phyloP scores from a whole-genome alignment of 345 rosid species.

The Pistacia atlantica region DNA sequence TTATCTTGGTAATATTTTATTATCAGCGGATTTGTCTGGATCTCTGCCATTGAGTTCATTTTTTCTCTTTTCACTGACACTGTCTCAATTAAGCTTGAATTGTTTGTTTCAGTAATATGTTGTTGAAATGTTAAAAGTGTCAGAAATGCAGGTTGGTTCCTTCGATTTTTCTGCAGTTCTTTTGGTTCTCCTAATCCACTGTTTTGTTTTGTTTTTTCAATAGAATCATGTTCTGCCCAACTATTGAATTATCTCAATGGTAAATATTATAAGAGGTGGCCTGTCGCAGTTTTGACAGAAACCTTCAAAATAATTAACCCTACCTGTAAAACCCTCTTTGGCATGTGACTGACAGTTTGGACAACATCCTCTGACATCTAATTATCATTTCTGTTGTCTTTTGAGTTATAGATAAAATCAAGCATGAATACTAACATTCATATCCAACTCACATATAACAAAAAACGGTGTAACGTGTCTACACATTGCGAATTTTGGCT shows the following conservation, averaged over 20 bases:
- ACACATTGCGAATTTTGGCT: background rate
- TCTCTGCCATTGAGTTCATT: background rate
- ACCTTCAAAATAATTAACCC: background rate
- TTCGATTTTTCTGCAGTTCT: too few relatives aligned
- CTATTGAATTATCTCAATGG: background rate
- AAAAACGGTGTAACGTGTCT: constrained; percentile 3
- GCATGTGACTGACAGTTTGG: background rate
- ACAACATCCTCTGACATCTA: background rate
- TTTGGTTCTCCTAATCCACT: too few relatives aligned
- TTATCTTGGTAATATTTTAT: background rate
- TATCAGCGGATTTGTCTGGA: background rate
- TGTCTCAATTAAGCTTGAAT: background rate
- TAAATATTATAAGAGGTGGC: background rate
- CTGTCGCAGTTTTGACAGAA: background rate
- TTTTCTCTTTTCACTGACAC: background rate
- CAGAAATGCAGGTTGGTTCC: background rate
- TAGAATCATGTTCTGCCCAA: background rate
- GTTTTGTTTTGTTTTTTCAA: too few relatives aligned
- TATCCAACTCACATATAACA: background rate
- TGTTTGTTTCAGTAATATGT: background rate
- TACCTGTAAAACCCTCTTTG: background rate
- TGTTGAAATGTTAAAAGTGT: background rate
- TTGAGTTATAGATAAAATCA: background rate
- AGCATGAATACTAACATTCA: too few relatives aligned
- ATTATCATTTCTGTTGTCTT: background rate